Base-by-base conservation (phyloP, 805 yeast genomes). In the Metschnikowia corniflorae region DNA sequence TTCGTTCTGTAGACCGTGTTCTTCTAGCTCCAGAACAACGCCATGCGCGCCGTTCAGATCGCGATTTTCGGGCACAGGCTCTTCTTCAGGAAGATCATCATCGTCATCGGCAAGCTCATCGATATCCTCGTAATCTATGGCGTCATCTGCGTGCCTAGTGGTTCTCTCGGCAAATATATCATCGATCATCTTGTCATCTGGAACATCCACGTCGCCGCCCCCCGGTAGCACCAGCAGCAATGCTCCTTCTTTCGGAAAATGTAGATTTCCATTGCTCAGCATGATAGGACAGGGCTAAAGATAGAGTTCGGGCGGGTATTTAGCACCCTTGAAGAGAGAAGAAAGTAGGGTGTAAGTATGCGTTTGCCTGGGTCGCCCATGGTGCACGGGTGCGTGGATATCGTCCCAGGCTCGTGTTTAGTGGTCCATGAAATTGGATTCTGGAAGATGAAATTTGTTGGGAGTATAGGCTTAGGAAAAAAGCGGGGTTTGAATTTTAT, bases 41-140 rank as follows among this genome's bases (percentile, higher is more conserved):
- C 27, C 34, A 7, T 13, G 20, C 18, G 16, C 31, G 8, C 26
- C 44, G 9, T 29, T 25, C 16, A 15, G 17, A 6, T 17, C 28
- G 16, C 16, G 27, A 8, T 27, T 44, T 6, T 26, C 16, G 3
- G 27, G 25, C 16, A 32, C 18, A 8, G 29, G 49, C 15, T 42
- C 51, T 16, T 40, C 51, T 13, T 31, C 39, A 18, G 43, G 36
- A n/a, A 45, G 19, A 15, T 29, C 41, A 9, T 46, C 51, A 38
- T 86, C 95, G 30, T 89, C 96, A 16, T 89, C 97, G 0, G 97
- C 97, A 32, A 89, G 66, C 58, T 89, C 97, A 48, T 89, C 97
- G 52, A 86, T 94, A 56, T 86, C 96, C 53, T 86, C 96, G 56
- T 85, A 91, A 59, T 91, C 97, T 21, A 88, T 68, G 7, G 98